phyloP scores from a whole-genome alignment of 768 basidiomycete species.

The Rhodosporidiobolus sp. region DNA sequence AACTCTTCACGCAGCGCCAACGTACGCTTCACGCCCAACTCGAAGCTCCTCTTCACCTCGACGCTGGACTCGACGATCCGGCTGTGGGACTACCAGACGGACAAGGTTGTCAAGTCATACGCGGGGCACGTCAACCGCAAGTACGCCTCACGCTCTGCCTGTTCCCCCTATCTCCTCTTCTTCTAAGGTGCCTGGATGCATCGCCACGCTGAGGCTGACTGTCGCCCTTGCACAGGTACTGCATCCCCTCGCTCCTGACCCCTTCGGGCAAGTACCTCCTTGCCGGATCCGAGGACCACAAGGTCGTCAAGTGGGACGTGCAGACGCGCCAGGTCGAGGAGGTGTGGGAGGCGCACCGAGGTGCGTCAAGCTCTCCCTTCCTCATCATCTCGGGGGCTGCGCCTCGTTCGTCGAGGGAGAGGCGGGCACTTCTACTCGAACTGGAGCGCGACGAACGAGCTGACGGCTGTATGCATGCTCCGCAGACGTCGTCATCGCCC shows the following conservation, averaged over 20 bases:
- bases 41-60: constrained; percentile 78
- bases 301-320: constrained; percentile 84
- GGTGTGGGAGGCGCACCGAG: constrained; percentile 72
- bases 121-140: constrained; percentile 80
- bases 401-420: neutral
- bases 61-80: constrained; percentile 94
- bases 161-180: constrained; percentile 50
- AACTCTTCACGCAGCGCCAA: constrained; percentile 57
- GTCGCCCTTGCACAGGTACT: constrained; percentile 27
- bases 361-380: constrained; percentile 52
- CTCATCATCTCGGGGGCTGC: too few species aligned
- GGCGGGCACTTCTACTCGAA: neutral
- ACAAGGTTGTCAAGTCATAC: constrained; percentile 89
- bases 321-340: constrained; percentile 67
- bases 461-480: too few species aligned
- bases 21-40: constrained; percentile 89
- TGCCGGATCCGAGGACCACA: constrained; percentile 80
- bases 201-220: neutral
- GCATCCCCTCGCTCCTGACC: constrained; percentile 33
- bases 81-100: constrained; percentile 88
- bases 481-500: constrained; percentile 27
- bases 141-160: constrained; percentile 62
- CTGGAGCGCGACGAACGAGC: too few species aligned
- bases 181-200: too few species aligned
- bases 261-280: constrained; percentile 62